Conservation (phyloP, 2,329 filamentous ascomycete genomes). For the Lasiodiplodia hormozganensis region DNA sequence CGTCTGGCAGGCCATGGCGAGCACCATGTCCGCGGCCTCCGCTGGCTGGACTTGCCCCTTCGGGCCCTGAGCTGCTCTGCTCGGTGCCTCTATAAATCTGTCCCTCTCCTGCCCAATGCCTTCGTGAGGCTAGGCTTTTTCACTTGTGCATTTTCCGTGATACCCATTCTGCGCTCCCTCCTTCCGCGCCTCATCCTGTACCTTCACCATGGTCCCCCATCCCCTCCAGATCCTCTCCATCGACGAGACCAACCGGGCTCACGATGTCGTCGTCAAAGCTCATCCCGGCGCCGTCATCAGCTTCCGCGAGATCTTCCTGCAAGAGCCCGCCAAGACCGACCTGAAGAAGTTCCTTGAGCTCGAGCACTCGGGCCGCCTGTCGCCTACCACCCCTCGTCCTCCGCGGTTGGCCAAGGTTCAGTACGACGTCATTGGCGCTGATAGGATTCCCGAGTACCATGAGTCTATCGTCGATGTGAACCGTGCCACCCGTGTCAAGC, state of each 20-base stretch:
- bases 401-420: conserved; percentile 60
- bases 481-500: conserved; percentile 49
- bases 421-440: conserved; percentile 63
- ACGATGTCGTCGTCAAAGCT: conserved; percentile 56
- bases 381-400: conserved; percentile 52
- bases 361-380: conserved; percentile 52
- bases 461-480: conserved; percentile 61
- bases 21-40: conserved; percentile 4
- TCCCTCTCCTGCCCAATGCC: not conserved
- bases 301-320: conserved; percentile 60
- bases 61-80: not conserved
- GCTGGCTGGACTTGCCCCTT: conserved; percentile 21
- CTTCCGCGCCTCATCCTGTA: not conserved
- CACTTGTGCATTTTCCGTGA: conserved; percentile 9
- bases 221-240: conserved; percentile 64
- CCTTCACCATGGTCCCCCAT: conserved; percentile 49
- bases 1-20: conserved; percentile 12
- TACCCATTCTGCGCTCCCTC: conserved; percentile 1
- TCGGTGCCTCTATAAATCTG: conserved; percentile 6
- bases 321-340: conserved; percentile 58
- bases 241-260: conserved; percentile 61
- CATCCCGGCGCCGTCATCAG: conserved; percentile 47
- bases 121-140: not conserved
- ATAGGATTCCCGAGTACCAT: conserved; percentile 61
- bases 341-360: conserved; percentile 56